Conservation (phyloP, 192 early-diverging fungal species). For the Chytriomyces sp. region DNA sequence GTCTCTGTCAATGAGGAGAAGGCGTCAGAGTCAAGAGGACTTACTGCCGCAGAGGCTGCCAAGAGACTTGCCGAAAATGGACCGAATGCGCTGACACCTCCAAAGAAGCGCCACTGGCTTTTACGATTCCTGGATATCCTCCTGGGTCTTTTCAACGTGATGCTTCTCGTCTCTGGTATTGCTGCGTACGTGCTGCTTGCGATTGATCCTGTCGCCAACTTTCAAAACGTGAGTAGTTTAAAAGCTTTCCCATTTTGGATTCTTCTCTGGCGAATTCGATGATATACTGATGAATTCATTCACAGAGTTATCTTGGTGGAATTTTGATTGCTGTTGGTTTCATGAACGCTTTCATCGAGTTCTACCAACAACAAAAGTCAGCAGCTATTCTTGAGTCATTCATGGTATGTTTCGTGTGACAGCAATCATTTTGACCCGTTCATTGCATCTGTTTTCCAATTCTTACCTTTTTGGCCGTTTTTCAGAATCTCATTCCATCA, state of each 20-base stretch:
- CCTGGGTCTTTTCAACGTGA: conserved; percentile 82
- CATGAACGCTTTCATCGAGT: conserved; percentile 60
- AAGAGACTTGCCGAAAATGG: conserved; percentile 38
- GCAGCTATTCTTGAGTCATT: conserved; percentile 89
- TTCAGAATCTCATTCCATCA: conserved; percentile 47
- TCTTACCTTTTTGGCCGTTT: background rate
- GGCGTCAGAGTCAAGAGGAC: conserved; percentile 39
- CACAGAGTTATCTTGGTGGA: conserved; percentile 48
- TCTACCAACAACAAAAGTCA: conserved; percentile 79
- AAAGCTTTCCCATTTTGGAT: conserved; percentile 12
- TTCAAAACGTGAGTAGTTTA: conserved; percentile 69
- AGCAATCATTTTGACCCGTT: conserved; percentile 72
- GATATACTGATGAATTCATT: conserved; percentile 1
- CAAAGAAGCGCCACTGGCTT: conserved; percentile 71
- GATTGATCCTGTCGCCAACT: conserved; percentile 78
- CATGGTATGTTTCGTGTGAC: conserved; percentile 72
- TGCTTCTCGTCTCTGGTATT: conserved; percentile 81
- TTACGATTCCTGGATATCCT: conserved; percentile 80
- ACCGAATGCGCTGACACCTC: conserved; percentile 76
- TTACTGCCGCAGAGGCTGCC: conserved; percentile 32
- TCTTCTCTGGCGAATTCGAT: conserved; percentile 4
- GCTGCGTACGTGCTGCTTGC: conserved; percentile 76
- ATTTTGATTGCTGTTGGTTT: conserved; percentile 57
- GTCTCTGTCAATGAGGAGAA: conserved; percentile 41
- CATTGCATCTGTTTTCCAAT: background rate